Conservation (phyloP, 1,139 yeast genomes). For the Petasospora rhodanensis region DNA sequence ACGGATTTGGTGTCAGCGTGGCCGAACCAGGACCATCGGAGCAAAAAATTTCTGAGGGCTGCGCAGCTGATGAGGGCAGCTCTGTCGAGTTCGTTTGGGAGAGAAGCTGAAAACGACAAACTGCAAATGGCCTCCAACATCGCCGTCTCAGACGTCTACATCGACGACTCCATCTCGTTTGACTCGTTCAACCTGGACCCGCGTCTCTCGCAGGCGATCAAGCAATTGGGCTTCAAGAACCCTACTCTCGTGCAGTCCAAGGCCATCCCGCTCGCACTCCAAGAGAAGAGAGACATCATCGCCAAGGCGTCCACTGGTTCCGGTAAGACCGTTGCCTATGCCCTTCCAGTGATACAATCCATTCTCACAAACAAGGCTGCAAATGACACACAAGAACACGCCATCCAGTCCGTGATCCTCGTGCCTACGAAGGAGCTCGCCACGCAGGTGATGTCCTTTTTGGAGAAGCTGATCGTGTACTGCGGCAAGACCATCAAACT, state of each 20-base stretch:
- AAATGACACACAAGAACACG: conserved; percentile 25
- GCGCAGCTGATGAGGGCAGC: too few species aligned
- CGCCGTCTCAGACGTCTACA: conserved; percentile 51
- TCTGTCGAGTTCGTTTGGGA: too few species aligned
- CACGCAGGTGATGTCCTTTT: conserved; percentile 71
- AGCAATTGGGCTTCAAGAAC: conserved; percentile 71
- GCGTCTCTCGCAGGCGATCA: conserved; percentile 78
- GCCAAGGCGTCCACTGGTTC: conserved; percentile 90
- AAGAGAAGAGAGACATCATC: conserved; percentile 79
- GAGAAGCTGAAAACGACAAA: too few species aligned
- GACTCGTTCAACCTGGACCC: conserved; percentile 72
- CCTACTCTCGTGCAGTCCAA: conserved; percentile 90
- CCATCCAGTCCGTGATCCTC: conserved; percentile 47
- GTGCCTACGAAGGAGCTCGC: conserved; percentile 88
- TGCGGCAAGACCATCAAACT: conserved; percentile 63
- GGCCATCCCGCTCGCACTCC: conserved; percentile 88
- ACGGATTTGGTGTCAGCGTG: neutral
- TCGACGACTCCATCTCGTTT: conserved; percentile 70
- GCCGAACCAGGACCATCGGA: neutral
- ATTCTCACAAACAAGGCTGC: conserved; percentile 41
- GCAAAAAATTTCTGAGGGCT: too few species aligned
- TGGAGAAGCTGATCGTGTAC: conserved; percentile 63
- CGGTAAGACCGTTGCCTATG: conserved; percentile 84
- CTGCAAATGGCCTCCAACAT: too few species aligned
- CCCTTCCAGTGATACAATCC: conserved; percentile 71